Conservation (phyloP, 805 yeast genomes). For the Barnettozyma populi region DNA sequence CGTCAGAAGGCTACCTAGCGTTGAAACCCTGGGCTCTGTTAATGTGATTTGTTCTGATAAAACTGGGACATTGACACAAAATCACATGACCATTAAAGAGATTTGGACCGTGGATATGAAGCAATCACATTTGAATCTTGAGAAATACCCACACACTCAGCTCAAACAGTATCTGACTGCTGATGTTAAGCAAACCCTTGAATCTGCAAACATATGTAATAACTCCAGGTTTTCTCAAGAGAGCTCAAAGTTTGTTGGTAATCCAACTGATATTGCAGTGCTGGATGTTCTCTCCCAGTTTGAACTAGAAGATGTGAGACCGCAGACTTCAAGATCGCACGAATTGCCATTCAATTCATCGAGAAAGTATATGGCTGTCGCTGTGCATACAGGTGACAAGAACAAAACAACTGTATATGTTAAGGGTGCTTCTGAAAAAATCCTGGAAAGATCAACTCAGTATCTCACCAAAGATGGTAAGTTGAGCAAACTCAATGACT, state of each 20-base stretch:
- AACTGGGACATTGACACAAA: constrained; percentile 85
- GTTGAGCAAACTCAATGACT: constrained; percentile 48
- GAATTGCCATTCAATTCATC: constrained; percentile 84
- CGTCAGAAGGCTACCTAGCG: constrained; percentile 89
- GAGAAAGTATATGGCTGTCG: constrained; percentile 88
- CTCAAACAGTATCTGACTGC: constrained; percentile 40
- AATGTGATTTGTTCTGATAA: constrained; percentile 91
- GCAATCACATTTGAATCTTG: constrained; percentile 37
- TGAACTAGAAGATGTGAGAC: constrained; percentile 67
- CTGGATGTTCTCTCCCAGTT: constrained; percentile 68
- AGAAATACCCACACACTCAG: constrained; percentile 37
- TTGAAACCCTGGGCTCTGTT: constrained; percentile 91
- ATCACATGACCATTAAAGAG: constrained; percentile 85
- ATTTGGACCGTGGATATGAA: constrained; percentile 70
- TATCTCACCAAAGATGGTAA: constrained; percentile 58
- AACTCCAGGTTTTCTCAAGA: constrained; percentile 67
- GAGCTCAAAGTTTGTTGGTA: constrained; percentile 71
- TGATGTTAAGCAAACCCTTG: constrained; percentile 52
- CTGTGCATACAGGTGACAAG: constrained; percentile 54
- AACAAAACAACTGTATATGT: constrained; percentile 56
- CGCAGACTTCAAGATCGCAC: constrained; percentile 48
- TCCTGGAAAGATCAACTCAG: constrained; percentile 54
- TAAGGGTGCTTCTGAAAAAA: constrained; percentile 87
- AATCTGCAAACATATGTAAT: constrained; percentile 69
- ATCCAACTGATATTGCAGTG: constrained; percentile 92